Evolutionary conservation across 2,329 filamentous ascomycete genomes (phyloP), one percentile per base, ranked within the genome.

Genomic region (Fusarium sp.): DNA sequence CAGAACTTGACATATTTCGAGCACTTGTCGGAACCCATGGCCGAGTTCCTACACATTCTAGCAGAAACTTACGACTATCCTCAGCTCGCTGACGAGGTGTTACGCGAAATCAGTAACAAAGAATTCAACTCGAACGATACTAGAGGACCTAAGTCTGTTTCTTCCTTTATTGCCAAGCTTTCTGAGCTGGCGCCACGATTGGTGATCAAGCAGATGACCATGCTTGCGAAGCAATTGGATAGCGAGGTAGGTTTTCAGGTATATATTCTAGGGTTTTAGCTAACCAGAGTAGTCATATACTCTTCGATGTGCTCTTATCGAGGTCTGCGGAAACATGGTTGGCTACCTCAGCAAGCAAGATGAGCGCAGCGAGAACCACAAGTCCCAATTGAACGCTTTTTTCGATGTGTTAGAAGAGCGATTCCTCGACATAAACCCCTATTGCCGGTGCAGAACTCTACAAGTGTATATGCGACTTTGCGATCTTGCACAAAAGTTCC

Each of bases 1-100:
- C 96, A 99, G 81, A 98, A 96, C 79, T 84, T 99, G 74, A 97
- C 96, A 10, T 99, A 99, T 80, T 99, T 98, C 78, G 96, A 99
- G 83, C 96, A 99, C 82, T 85, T 99, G n/a, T 95, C 96, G 1
- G 96, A 99, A 79, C 96, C 96, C 3, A 99, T 99, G 96, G 96
- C 96, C 37, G 97, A 99, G 80, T 97, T 99, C 77, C 85, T 99
- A 9, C 94, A 98, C 77, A 99, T 98, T 78, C 86, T 99, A 31
- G 92, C 95, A 2, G 95, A 98, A 80, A 95, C 98, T 84, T 99
- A 98, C 83, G 96, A 99, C 82, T 97, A 98, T 80, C 93, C 95
- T 21, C 96, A 99, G 78, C 87, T 99, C 14, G 92, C 94, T 9
- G 96, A 98, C 80, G 96, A 99, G 79, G 93, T 98, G 35, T 83